Evolutionary conservation across 768 basidiomycete genomes (phyloP).

Genomic region (Boletus subparvulus): DNA sequence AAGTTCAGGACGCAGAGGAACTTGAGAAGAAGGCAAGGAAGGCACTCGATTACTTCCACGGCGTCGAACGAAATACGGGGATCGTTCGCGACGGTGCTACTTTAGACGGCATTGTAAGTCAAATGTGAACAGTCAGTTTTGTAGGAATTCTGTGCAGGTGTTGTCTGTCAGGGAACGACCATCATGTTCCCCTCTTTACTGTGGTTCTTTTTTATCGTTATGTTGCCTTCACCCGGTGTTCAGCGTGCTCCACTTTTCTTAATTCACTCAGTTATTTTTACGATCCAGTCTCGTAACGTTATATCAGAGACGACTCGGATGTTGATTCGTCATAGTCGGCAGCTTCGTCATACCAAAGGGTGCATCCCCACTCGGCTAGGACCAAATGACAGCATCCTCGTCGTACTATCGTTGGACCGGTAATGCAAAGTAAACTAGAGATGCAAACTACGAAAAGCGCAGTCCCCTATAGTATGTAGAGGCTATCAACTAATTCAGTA

Average conservation of each 20-base stretch:
- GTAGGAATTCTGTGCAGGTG: background rate
- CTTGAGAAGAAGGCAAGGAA: slow-evolving; percentile 63
- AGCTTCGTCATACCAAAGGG: no score
- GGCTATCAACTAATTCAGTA: no score
- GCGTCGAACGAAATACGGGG: slow-evolving; percentile 47
- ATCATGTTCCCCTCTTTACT: background rate
- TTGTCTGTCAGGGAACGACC: background rate
- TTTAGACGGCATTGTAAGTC: slow-evolving; percentile 15
- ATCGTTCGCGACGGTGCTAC: slow-evolving; percentile 33
- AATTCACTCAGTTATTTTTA: slow-evolving; percentile 11
- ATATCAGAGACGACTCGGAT: slow-evolving; percentile 1
- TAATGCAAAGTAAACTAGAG: no score
- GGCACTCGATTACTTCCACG: slow-evolving; percentile 73
- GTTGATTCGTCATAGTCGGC: no score
- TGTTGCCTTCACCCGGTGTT: slow-evolving; percentile 2
- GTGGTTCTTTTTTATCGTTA: slow-evolving; percentile 4
- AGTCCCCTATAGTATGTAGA: no score
- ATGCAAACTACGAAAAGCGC: no score
- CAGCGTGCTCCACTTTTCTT: slow-evolving; percentile 9
- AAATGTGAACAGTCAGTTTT: background rate
- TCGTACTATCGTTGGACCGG: no score
- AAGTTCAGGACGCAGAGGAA: slow-evolving; percentile 77
- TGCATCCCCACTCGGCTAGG: no score
- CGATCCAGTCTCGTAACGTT: slow-evolving; percentile 3
- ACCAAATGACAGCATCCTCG: no score